phyloP scores from a whole-genome alignment of 352 stramenopile genomes.

The Phytophthora podocarpi region DNA sequence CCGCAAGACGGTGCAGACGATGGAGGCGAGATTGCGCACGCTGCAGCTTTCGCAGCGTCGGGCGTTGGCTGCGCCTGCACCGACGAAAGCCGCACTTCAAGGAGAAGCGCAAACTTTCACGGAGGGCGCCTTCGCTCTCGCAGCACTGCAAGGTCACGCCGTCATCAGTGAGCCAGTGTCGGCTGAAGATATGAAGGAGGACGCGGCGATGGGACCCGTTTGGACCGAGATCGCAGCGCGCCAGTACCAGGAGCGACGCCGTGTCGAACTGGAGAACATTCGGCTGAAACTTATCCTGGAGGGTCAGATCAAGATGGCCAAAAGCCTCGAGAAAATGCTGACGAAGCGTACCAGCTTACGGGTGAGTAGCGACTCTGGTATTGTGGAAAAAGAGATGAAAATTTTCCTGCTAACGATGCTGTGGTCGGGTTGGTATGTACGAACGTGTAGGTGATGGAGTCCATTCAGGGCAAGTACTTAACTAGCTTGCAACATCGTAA shows the following conservation, averaged over 20 bases:
- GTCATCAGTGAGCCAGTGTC: constrained; percentile 17
- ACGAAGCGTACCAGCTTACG: constrained; percentile 54
- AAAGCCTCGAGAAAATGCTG: constrained; percentile 58
- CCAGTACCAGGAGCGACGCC: constrained; percentile 55
- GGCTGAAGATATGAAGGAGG: constrained; percentile 29
- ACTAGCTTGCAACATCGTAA: constrained; percentile 46
- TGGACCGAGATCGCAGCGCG: constrained; percentile 59
- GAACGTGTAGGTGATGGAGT: constrained; percentile 47
- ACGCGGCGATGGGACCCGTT: constrained; percentile 44
- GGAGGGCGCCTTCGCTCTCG: constrained; percentile 26
- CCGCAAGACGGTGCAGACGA: constrained; percentile 57
- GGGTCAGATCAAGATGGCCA: constrained; percentile 58
- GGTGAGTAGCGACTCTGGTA: constrained; percentile 18
- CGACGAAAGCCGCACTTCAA: constrained; percentile 1
- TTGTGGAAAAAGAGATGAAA: constrained; percentile 1
- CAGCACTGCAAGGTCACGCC: constrained; percentile 25
- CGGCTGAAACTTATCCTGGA: constrained; percentile 55
- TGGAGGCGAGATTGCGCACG: constrained; percentile 46
- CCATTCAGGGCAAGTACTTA: constrained; percentile 50
- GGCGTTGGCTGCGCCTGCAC: constrained; percentile 17
- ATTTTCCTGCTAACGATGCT: constrained; percentile 27
- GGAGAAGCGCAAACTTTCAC: constrained; percentile 29
- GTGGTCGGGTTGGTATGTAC: constrained; percentile 32
- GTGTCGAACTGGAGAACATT: constrained; percentile 64
- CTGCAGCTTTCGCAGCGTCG: constrained; percentile 45